Percentiles rank a stretch among this genome's conserved stretches.
Evolutionary conservation across 306 rosid species (phyloP).

Genomic region (Abrus pulchellus): DNA sequence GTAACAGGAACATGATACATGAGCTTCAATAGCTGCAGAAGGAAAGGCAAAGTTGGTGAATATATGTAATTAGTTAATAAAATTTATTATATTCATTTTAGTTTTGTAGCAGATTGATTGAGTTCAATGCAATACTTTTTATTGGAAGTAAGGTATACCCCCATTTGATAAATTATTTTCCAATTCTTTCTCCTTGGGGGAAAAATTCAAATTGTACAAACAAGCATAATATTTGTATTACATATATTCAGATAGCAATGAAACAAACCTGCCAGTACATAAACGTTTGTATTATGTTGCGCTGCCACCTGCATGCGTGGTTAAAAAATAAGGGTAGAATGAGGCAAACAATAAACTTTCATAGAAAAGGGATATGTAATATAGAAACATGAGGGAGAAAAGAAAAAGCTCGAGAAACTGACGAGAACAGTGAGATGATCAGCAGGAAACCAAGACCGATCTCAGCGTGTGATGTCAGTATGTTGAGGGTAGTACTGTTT

Average conservation of each 20-base stretch:
- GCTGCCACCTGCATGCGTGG: constrained; percentile 79
- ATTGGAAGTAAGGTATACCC: neutral
- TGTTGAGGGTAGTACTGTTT: constrained; percentile 79
- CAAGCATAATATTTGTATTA: no score
- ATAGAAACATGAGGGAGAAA: neutral
- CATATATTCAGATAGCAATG: constrained; percentile 8
- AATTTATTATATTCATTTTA: neutral
- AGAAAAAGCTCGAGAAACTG: constrained; percentile 53
- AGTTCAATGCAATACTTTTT: neutral
- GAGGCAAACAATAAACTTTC: constrained; percentile 27
- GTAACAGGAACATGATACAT: constrained; percentile 93
- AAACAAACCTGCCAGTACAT: constrained; percentile 95
- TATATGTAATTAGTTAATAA: neutral
- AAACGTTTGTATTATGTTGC: constrained; percentile 86
- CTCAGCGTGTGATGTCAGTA: constrained; percentile 92
- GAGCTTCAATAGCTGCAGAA: constrained; percentile 82
- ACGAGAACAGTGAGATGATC: constrained; percentile 86
- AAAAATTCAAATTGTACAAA: no score
- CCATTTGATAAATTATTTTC: neutral
- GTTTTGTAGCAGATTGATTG: neutral
- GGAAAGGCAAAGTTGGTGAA: constrained; percentile 25
- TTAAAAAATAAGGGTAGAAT: constrained; percentile 17
- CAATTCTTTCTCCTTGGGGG: no score
- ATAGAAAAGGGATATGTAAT: constrained; percentile 5
- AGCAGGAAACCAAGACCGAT: constrained; percentile 92